Evolutionary conservation across 768 basidiomycete species (phyloP), one percentile per base, ranked within the genome.

Genomic region (Russula virescens): DNA sequence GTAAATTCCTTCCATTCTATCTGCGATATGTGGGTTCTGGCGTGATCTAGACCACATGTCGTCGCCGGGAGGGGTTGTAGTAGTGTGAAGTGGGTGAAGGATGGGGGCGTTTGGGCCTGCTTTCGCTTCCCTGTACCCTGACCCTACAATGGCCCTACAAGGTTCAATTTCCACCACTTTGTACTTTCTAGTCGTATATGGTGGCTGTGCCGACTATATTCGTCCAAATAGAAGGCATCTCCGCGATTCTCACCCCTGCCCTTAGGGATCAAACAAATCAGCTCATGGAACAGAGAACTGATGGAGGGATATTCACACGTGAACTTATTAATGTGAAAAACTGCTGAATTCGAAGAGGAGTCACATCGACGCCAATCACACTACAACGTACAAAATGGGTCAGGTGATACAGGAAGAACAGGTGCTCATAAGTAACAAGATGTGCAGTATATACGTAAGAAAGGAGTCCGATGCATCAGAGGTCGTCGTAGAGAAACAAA

Each of bases 401-500:
- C 45, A 52, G 25, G 31, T 57, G 49, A 57, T 35, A 62, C 49
- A 57, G 8, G 2, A 14, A 49, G 4, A 21, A 62, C 26, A 28
- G 40, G n/a, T n/a, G n/a, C 11, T 18, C 50, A 53, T 26, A 40
- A 31, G 45, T 46, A 5, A 58, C 35, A 26, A 40, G 45, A 38
- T 58, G 8, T 25, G 18, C 34, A 31, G 34, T 46, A 53, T 28
- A 53, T 52, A 62, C 47, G 31, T 42, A 62, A 13, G 38, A 42
- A 14, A 34, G 31, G 45, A 38, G 52, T 46, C 40, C 34, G 50
- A 47, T 45, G 48, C 16, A 40, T 51, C 35, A 19, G 31, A n/a
- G n/a, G n/a, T n/a, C n/a, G 35, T 47, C 60, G 45, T 26, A 62
- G 40, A 46, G 13, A 40, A 46, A 16, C 16, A 38, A 62, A 58